These are phyloP conservation scores for Zarea fungicola DNA, from an alignment of 2,329 filamentous ascomycete species.

Conservation along the genomic window DNA sequence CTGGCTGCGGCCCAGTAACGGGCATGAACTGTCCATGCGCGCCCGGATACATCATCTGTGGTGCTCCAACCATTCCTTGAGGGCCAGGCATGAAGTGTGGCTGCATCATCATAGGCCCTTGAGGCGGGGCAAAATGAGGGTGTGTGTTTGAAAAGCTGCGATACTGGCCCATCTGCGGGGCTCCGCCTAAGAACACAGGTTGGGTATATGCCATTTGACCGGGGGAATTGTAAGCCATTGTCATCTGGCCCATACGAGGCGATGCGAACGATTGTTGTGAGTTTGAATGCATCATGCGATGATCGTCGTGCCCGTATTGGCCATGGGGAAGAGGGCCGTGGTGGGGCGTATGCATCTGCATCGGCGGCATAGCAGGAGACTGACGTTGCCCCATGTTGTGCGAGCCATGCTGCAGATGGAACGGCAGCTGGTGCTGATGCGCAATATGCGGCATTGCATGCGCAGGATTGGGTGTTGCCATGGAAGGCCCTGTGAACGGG, in stretches of 20 bases:
- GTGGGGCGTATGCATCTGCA: slow-evolving; percentile 70
- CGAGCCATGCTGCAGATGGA: slow-evolving; percentile 71
- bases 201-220: slow-evolving; percentile 67
- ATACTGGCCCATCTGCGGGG: slow-evolving; percentile 64
- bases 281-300: slow-evolving; percentile 83
- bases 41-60: slow-evolving; percentile 81
- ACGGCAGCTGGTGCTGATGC: slow-evolving; percentile 78
- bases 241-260: slow-evolving; percentile 67
- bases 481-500: slow-evolving; percentile 48
- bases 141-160: slow-evolving; percentile 64
- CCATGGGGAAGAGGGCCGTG: slow-evolving; percentile 61
- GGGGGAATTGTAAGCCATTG: slow-evolving; percentile 65
- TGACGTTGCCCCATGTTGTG: slow-evolving; percentile 63
- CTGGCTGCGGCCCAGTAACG: slow-evolving; percentile 48
- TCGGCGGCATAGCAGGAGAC: slow-evolving; percentile 70
- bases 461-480: slow-evolving; percentile 63
- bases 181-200: slow-evolving; percentile 65
- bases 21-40: slow-evolving; percentile 60
- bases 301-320: slow-evolving; percentile 71
- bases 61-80: slow-evolving; percentile 63
- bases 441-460: slow-evolving; percentile 68
- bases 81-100: slow-evolving; percentile 68
- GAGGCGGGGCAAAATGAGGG: slow-evolving; percentile 64
- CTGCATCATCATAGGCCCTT: slow-evolving; percentile 80
- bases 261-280: slow-evolving; percentile 82